Evolutionary conservation across 2,329 filamentous ascomycete species (phyloP), one percentile per base, ranked within the genome.

Genomic region (Nemania abortiva): DNA sequence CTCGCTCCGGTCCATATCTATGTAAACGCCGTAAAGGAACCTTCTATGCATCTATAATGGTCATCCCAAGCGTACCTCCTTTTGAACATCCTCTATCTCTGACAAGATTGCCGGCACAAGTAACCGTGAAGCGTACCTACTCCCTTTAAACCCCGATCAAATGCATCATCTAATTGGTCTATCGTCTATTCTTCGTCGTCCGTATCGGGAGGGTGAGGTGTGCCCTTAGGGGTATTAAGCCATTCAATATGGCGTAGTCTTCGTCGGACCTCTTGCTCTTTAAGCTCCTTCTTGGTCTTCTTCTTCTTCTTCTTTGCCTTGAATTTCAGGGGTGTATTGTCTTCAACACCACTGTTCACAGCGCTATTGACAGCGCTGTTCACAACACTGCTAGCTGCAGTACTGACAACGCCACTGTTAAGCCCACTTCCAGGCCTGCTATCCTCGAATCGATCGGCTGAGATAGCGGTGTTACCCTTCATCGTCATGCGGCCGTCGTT

Each of bases 291-390:
- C 86, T 97, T 93, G 66, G 96, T 99, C 89, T 96, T 89, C 93
- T 99, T 99, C 90, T 95, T 97, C 94, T 98, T 98, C 88, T 95
- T 96, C 82, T 87, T 90, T 10, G 92, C 87, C 81, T 87, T 89
- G 90, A 99, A 99, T 84, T 97, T 95, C 86, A 99, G 88, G 69
- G 81, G 91, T 81, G 77, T 86, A 69, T 89, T 90, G 75, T 96
- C 95, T 82, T 98, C 95, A 0, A 87, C 89, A n/a, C 94, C 95
- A 60, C 89, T 92, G 84, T 94, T 95, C 68, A 90, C 90, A 1
- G 91, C 90, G 57, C 90, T 89, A 60, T 82, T 87, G 66, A 85
- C 86, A 47, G 85, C 83, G n/a, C 84, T 88, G 75, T 86, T 90
- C 6, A 70, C 74, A 27, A 73, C 76, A 45, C 74, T 77, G 63